phyloP scores from a whole-genome alignment of 2,329 filamentous ascomycete species.

The Cladosporium sp. region DNA sequence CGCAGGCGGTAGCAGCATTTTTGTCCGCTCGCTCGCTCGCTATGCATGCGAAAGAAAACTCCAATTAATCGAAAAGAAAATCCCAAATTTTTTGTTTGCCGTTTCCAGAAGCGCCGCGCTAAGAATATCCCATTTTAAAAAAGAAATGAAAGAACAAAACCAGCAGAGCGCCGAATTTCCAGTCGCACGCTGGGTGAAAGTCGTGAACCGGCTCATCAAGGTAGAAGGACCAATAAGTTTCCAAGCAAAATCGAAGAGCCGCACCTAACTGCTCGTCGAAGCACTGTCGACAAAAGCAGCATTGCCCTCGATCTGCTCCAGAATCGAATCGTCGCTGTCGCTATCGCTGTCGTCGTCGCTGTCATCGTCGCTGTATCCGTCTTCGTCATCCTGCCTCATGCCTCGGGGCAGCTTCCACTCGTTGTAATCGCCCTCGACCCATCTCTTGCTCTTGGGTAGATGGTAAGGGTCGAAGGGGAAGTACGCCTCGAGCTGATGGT shows the following conservation, averaged over 20 bases:
- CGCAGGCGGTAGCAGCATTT: not conserved
- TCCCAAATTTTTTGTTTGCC: not conserved
- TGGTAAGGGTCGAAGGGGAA: constrained; percentile 98
- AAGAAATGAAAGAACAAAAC: too few species aligned
- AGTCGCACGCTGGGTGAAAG: too few species aligned
- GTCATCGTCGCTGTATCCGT: constrained; percentile 37
- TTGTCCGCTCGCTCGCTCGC: not conserved
- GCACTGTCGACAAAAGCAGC: constrained; percentile 11
- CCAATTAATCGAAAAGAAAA: not conserved
- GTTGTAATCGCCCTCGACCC: constrained; percentile 81
- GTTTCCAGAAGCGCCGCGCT: not conserved
- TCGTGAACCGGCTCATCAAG: too few species aligned
- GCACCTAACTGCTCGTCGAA: constrained; percentile 13
- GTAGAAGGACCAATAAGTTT: too few species aligned
- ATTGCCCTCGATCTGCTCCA: not conserved
- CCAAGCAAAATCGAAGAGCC: not conserved
- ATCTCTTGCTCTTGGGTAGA: constrained; percentile 77
- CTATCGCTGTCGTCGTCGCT: constrained; percentile 39
- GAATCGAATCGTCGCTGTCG: constrained; percentile 7
- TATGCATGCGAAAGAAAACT: not conserved
- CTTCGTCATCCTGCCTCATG: constrained; percentile 52
- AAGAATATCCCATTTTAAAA: not conserved
- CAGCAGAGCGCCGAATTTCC: too few species aligned
- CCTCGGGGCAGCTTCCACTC: constrained; percentile 70
- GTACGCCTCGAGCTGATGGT: constrained; percentile 84